These are phyloP conservation scores for Pseudonectria foliicola DNA, from an alignment of 2,329 filamentous ascomycete species.

Conservation along the genomic window DNA sequence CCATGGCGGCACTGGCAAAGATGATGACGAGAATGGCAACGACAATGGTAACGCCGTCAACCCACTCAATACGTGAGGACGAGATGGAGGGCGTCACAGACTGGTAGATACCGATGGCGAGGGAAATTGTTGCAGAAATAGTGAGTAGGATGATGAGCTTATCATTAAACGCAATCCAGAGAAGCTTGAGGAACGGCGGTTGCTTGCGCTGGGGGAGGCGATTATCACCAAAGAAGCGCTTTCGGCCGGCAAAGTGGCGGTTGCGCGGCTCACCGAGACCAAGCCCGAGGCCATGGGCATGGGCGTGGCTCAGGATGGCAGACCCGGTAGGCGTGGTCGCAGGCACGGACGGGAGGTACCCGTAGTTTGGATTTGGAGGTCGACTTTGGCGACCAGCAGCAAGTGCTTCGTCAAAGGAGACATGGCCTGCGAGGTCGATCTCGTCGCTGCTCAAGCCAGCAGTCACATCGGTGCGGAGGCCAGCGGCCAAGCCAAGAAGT, in stretches of 20 bases:
- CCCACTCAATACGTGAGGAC: conserved; percentile 62
- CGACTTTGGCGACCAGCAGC: conserved; percentile 29
- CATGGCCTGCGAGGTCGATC: conserved; percentile 32
- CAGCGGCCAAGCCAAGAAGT: conserved; percentile 42
- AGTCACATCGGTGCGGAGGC: conserved; percentile 40
- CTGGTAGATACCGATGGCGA: conserved; percentile 69
- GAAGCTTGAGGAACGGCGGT: conserved; percentile 60
- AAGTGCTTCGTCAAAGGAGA: conserved; percentile 44
- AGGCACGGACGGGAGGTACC: conserved; percentile 12
- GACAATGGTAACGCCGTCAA: conserved; percentile 74
- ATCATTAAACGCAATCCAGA: conserved; percentile 76
- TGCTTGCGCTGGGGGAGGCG: conserved; percentile 49
- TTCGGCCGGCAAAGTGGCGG: conserved; percentile 46
- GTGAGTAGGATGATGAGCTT: conserved; percentile 69
- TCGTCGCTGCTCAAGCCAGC: conserved; percentile 46
- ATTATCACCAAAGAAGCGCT: conserved; percentile 63
- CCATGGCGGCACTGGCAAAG: conserved; percentile 68
- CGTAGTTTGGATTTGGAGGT: conserved; percentile 14
- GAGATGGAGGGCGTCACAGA: conserved; percentile 47
- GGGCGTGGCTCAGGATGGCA: conserved; percentile 16
- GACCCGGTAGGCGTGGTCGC: conserved; percentile 13
- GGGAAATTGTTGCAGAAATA: conserved; percentile 63
- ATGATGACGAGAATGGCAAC: conserved; percentile 71
- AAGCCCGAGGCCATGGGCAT: conserved; percentile 9
- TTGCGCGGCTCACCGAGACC: conserved; percentile 22